Evolutionary conservation across 495 filamentous ascomycete species (phyloP).

Genomic region (Talaromyces wortmannii): DNA sequence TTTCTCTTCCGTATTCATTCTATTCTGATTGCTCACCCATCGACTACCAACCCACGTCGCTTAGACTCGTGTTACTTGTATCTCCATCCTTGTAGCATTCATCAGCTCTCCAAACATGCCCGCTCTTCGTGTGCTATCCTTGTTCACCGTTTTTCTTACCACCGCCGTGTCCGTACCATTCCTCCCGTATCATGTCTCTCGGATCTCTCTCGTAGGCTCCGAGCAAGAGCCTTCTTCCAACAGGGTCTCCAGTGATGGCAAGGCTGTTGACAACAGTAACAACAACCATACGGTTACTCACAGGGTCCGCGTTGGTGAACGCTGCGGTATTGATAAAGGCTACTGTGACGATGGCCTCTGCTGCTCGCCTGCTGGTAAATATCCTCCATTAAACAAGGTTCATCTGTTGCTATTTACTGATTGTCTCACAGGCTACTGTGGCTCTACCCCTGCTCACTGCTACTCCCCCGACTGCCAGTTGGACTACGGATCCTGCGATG

Average conservation of each 20-base stretch:
- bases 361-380: constrained; percentile 57
- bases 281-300: not conserved
- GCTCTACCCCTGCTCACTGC: constrained; percentile 55
- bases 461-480: constrained; percentile 63
- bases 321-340: constrained; percentile 36
- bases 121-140: not conserved
- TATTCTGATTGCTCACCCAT: constrained; percentile 13
- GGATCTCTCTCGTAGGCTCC: not conserved
- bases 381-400: not conserved
- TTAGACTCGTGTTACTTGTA: not conserved
- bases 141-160: not conserved
- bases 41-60: not conserved
- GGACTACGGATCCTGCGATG: constrained; percentile 64
- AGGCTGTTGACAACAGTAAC: not conserved
- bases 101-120: not conserved
- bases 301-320: constrained; percentile 6
- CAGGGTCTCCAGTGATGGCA: not conserved
- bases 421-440: constrained; percentile 44
- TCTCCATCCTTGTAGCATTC: not conserved
- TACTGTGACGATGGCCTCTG: constrained; percentile 51
- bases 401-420: no score
- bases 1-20: constrained; percentile 5
- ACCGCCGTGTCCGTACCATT: not conserved
- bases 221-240: not conserved
- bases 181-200: not conserved